These are phyloP conservation scores for Acanthamoeba quina DNA, from an alignment of 208 protist species.

Conservation along the genomic window DNA sequence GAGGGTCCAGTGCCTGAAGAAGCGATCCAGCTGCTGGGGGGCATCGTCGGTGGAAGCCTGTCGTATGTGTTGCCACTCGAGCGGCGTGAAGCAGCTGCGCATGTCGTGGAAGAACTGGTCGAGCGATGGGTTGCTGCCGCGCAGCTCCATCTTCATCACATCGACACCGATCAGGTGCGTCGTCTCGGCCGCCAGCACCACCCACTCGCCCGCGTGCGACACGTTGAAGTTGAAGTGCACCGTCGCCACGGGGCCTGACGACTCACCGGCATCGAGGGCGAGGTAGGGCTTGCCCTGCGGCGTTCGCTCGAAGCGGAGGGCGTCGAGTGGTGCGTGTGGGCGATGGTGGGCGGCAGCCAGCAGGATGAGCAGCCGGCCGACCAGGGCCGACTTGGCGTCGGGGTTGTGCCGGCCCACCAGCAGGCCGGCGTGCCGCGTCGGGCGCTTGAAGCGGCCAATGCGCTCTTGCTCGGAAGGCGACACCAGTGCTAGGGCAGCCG, in stretches of 20 bases:
- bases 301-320: slow-evolving; percentile 43
- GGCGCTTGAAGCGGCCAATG: slow-evolving; percentile 53
- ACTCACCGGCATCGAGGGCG: neutral
- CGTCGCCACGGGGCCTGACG: neutral
- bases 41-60: neutral
- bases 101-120: slow-evolving; percentile 66
- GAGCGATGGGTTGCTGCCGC: slow-evolving; percentile 4
- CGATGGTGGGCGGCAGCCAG: neutral
- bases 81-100: slow-evolving; percentile 33
- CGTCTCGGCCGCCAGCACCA: slow-evolving; percentile 55
- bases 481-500: neutral
- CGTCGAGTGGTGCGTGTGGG: neutral
- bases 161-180: slow-evolving; percentile 33
- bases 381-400: slow-evolving; percentile 64
- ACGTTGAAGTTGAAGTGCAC: slow-evolving; percentile 68
- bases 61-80: slow-evolving; percentile 43
- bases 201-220: slow-evolving; percentile 72
- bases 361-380: slow-evolving; percentile 60
- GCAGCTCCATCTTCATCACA: slow-evolving; percentile 71
- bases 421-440: neutral
- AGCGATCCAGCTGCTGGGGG: neutral
- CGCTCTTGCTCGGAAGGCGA: neutral
- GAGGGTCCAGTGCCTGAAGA: slow-evolving; percentile 64
- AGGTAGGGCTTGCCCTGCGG: slow-evolving; percentile 60
- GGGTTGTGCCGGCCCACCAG: slow-evolving; percentile 64